Evolutionary conservation across 768 basidiomycete genomes (phyloP), one percentile per base, ranked within the genome.

Genomic region (Tephrocybe sp.): DNA sequence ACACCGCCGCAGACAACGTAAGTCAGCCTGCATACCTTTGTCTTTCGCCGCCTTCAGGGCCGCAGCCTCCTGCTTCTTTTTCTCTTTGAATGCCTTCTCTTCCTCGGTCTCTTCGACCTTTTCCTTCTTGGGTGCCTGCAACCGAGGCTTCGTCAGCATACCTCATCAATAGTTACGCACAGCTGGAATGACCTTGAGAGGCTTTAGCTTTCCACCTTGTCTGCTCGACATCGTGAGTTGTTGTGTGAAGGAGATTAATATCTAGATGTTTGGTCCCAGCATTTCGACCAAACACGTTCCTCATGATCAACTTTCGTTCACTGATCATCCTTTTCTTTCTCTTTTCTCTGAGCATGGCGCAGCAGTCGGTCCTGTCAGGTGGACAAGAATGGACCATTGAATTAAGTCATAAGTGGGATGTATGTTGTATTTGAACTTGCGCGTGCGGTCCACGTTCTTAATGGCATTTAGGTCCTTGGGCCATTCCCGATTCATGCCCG

Each of bases 161-260:
- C 15, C 11, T 23, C 17, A 32, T 25, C 8, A 36, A 23, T 11
- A 30, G 11, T 5, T 30, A 30, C 3, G 56, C 20, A 39, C 39
- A 33, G 21, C 44, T 45, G 46, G 15, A 25, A 50, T 45, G 55
- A 85, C 90, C 89, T 93, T 93, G 58, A 93, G 71, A 47, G 91
- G 91, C 79, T 93, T 93, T 47, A 86, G 63, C 72, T 93, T 93
- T 64, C 90, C 91, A 55, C 87, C 89, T 75, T 89, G 85, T 73
- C 88, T 80, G 64, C 77, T 70, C 25, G 82, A 71, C 84, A 86
- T 86, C 63, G 55, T 50, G 51, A 24, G 39, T n/a, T 17, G 39
- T 49, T 52, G 48, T 51, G 36, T 53, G 40, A 30, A 18, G 17
- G 42, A 45, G 48, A 39, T 40, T 25, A 32, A 7, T 33, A 49